Evolutionary conservation across 148 eudicot genomes (phyloP).

Genomic region (Rhododendron molle): DNA sequence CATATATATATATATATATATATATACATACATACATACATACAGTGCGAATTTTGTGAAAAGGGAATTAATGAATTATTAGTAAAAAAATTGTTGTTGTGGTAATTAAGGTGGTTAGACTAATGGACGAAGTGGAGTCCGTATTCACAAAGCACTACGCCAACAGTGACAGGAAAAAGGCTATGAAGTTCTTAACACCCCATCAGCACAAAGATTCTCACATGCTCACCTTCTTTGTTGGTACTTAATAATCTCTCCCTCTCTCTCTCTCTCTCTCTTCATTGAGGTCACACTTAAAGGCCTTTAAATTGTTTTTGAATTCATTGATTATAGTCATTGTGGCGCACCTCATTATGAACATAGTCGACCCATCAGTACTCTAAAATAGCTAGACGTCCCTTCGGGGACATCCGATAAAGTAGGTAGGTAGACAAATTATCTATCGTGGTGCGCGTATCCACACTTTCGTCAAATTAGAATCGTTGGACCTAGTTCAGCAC

Average conservation of each 20-base stretch:
- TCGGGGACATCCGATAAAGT: too few species aligned
- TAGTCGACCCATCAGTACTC: not conserved
- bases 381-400: too few species aligned
- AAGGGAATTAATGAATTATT: not conserved
- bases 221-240: slow-evolving; percentile 89
- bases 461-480: not conserved
- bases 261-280: not conserved
- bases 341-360: not conserved
- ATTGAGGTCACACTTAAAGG: not conserved
- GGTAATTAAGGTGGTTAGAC: slow-evolving; percentile 61
- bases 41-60: not conserved
- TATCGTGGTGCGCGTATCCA: not conserved
- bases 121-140: slow-evolving; percentile 97
- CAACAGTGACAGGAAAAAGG: slow-evolving; percentile 83
- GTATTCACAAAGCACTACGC: slow-evolving; percentile 96
- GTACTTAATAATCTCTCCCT: slow-evolving; percentile 30
- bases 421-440: too few species aligned
- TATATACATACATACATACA: too few species aligned
- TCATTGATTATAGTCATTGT: not conserved
- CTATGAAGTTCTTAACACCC: slow-evolving; percentile 89
- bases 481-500: not conserved
- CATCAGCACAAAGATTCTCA: slow-evolving; percentile 82
- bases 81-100: slow-evolving; percentile 9
- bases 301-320: not conserved
- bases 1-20: too few species aligned